Evolutionary conservation across 2,329 filamentous ascomycete species (phyloP), one percentile per base, ranked within the genome.

Genomic region (Penicillium concentricum): DNA sequence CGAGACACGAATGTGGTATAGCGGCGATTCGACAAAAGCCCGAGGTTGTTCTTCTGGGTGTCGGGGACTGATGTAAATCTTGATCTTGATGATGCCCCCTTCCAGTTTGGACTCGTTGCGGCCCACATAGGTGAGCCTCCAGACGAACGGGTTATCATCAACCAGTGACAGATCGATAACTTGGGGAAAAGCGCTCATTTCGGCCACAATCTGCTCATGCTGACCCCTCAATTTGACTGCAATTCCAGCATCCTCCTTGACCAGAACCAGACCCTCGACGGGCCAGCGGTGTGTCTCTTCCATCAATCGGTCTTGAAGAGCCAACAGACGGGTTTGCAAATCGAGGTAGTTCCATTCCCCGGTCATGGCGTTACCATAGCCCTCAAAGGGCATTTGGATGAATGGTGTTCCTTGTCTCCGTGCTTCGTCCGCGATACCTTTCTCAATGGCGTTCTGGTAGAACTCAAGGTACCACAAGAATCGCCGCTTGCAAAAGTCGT

Each of bases 391-490:
- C 91, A 96, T 96, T 49, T 82, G 83, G n/a, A 78, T 74, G 68
- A 99, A 97, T 0, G 71, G 60, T 37, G 84, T 77, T 3, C 84
- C 83, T 58, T 88, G 85, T 59, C 83, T 82, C 54, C 87, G 84
- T 63, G 90, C 85, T 26, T 78, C 73, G 30, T 77, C 73, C 16
- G 59, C 54, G 12, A 61, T 50, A 28, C 87, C 89, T 58, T 86
- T 82, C 37, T 86, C 81, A 50, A 96, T 87, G 1, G 88, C 83
- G 4, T 82, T 78, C 22, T 94, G 78, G 69, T 97, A 97, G 3
- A 89, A 89, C 63, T 95, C 89, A 72, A 90, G 96, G 76, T 97
- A 97, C 94, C 94, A 97, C 15, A 97, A 79, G 70, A 97, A 97
- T 1, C 92, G 86, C 37, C 89, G 87, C 75, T 97, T 97, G 81